Evolutionary conservation across 805 yeast genomes (phyloP), one percentile per base, ranked within the genome.

Genomic region (Lipomyces orientalis): DNA sequence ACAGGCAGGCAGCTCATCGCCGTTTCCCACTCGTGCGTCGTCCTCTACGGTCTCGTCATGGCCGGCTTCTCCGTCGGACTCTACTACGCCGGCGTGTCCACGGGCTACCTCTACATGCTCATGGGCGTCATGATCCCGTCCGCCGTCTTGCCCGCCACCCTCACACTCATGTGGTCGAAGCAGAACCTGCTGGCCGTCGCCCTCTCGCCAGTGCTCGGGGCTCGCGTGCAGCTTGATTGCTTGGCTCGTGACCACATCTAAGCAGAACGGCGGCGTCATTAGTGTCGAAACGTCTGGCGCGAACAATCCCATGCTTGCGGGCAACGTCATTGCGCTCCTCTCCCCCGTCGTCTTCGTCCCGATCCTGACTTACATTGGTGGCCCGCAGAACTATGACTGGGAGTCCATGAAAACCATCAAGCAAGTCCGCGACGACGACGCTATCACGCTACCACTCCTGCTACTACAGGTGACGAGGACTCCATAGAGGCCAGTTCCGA

Each of bases 11-110:
- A 81, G 71, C 82, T 91, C 74, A 89, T 91, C 56, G 73, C 80
- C 67, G 83, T 86, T 57, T 88, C 93, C 2, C 94, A 90, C 76
- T 71, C 79, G 5, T 78, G 90, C 0, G 91, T 90, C 70, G 76
- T 89, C 60, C 79, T 84, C 35, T 86, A 83, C 72, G 84, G 86
- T 10, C 64, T 84, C 7, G 82, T 83, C 31, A 88, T 90, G 91
- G 88, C 91, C 56, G 94, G 88, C 0, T 90, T 91, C 76, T 85
- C 95, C 31, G 86, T 88, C 71, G 96, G 96, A n/a, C 82, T 91
- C 61, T 84, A 85, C 78, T 89, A 91, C 73, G 96, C 92, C n/a
- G 88, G 87, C 34, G 87, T 91, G 64, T 85, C 90, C 54, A 88
- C 91, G 89, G 96, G 96, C 29, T 91, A 88, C 79, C 81, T 91